A percentile compares a stretch with the other conserved stretches of the same genome.
phyloP scores from a whole-genome alignment of 1,284 basidiomycete species.

The Sphaerobolus stellatus region DNA sequence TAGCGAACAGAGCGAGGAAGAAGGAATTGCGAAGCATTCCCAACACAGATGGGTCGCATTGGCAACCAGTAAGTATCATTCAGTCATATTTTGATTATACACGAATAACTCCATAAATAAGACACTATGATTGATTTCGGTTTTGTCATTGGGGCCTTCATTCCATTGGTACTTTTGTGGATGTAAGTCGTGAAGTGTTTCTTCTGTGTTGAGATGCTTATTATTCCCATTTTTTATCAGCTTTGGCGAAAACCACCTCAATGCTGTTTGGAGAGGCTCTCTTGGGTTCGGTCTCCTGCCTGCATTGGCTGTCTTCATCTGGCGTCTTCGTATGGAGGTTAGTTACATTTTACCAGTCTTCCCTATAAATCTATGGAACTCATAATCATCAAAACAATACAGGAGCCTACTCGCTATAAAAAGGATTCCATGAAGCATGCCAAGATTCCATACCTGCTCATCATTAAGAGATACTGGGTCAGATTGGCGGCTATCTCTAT shows the following conservation, averaged over 20 bases:
- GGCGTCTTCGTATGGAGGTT: conserved; percentile 77
- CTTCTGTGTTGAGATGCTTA: no score
- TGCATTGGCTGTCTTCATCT: conserved; percentile 77
- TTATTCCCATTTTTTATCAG: conserved; percentile 41
- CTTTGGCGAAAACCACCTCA: conserved; percentile 76
- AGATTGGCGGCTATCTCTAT: conserved; percentile 67
- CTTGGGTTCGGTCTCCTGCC: conserved; percentile 85
- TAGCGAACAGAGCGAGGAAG: conserved; percentile 86
- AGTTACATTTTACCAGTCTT: background rate
- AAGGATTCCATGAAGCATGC: conserved; percentile 75
- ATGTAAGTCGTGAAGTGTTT: conserved; percentile 51
- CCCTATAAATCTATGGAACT: no score
- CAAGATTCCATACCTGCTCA: conserved; percentile 74
- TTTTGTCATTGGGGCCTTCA: conserved; percentile 81
- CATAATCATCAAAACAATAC: no score
- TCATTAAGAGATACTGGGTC: conserved; percentile 80
- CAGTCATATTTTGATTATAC: background rate
- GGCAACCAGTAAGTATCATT: conserved; percentile 65
- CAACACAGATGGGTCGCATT: conserved; percentile 89
- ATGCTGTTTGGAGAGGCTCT: conserved; percentile 85
- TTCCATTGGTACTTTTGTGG: conserved; percentile 82
- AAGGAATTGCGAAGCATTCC: conserved; percentile 71
- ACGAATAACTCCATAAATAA: conserved; percentile 21
- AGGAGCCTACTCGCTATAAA: conserved; percentile 71
- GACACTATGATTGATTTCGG: conserved; percentile 88